These are phyloP conservation scores for Maudiozyma serrabonitensis DNA, from an alignment of 805 yeast species.

Conservation along the genomic window DNA sequence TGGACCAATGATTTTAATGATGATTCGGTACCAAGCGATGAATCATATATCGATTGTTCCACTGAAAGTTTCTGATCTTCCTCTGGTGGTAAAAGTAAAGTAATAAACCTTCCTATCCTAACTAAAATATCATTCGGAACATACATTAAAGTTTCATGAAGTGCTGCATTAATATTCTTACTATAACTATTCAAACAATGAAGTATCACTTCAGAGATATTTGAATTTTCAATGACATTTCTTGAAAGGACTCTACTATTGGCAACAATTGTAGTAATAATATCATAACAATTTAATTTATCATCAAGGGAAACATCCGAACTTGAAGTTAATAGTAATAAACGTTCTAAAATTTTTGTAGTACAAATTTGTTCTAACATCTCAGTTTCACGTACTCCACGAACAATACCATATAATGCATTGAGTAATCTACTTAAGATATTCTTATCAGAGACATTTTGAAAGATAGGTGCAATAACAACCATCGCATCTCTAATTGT, in stretches of 20 bases:
- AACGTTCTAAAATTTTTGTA: slow-evolving; percentile 27
- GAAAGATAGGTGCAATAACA: slow-evolving; percentile 43
- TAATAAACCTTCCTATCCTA: slow-evolving; percentile 45
- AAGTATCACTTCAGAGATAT: slow-evolving; percentile 39
- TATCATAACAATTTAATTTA: slow-evolving; percentile 28
- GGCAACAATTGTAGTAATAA: slow-evolving; percentile 37
- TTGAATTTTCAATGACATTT: slow-evolving; percentile 38
- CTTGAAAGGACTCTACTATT: slow-evolving; percentile 36
- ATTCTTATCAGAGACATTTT: slow-evolving; percentile 42
- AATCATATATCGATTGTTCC: slow-evolving; percentile 12
- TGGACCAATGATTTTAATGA: slow-evolving; percentile 32
- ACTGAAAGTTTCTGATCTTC: slow-evolving; percentile 19
- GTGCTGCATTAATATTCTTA: slow-evolving; percentile 29
- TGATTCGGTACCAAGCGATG: slow-evolving; percentile 12
- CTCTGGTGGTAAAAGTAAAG: slow-evolving; percentile 46
- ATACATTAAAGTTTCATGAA: slow-evolving; percentile 65
- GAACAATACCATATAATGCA: slow-evolving; percentile 20
- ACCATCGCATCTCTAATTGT: slow-evolving; percentile 50
- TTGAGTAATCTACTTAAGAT: slow-evolving; percentile 16
- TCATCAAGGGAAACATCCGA: slow-evolving; percentile 26
- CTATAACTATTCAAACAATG: slow-evolving; percentile 44
- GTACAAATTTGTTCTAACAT: slow-evolving; percentile 19
- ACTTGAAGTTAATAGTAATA: slow-evolving; percentile 21
- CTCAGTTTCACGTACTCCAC: slow-evolving; percentile 13
- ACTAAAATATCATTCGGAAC: slow-evolving; percentile 58